These are phyloP conservation scores for Echinosophora koreensis DNA, from an alignment of 306 rosid species.

Conservation along the genomic window DNA sequence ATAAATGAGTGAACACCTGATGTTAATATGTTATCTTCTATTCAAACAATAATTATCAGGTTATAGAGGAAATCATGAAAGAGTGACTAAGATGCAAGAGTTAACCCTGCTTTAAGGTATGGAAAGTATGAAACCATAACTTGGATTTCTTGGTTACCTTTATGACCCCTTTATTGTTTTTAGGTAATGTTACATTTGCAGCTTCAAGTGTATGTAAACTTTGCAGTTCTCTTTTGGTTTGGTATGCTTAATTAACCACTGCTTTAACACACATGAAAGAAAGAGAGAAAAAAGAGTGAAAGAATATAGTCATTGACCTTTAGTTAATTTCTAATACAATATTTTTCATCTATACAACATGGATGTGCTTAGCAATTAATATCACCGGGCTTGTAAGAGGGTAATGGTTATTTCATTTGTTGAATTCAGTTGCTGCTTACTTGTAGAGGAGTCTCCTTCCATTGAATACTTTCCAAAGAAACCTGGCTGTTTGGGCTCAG, in stretches of 20 bases:
- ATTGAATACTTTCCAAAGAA: slow-evolving; percentile 48
- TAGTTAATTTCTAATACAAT: slow-evolving; percentile 17
- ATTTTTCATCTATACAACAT: slow-evolving; percentile 9
- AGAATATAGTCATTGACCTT: slow-evolving; percentile 17
- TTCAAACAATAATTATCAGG: neutral
- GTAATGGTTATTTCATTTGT: slow-evolving; percentile 55
- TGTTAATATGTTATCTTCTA: neutral
- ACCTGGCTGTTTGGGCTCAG: slow-evolving; percentile 68
- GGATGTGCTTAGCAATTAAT: neutral
- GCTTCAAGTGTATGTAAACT: neutral
- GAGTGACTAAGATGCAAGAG: neutral
- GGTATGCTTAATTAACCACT: neutral
- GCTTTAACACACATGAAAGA: neutral
- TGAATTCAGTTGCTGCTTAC: slow-evolving; percentile 50
- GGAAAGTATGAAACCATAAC: neutral
- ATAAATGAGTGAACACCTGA: neutral
- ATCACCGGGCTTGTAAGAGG: slow-evolving; percentile 58
- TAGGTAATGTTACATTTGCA: neutral
- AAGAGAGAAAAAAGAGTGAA: slow-evolving; percentile 10
- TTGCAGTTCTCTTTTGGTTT: neutral
- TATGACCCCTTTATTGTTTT: neutral
- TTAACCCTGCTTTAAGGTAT: neutral
- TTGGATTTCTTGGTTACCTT: slow-evolving; percentile 15
- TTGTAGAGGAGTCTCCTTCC: slow-evolving; percentile 45
- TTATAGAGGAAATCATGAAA: neutral